These are phyloP conservation scores for Pyrenophora tritici-repentis DNA, from an alignment of 2,329 filamentous ascomycete species.

Conservation along the genomic window DNA sequence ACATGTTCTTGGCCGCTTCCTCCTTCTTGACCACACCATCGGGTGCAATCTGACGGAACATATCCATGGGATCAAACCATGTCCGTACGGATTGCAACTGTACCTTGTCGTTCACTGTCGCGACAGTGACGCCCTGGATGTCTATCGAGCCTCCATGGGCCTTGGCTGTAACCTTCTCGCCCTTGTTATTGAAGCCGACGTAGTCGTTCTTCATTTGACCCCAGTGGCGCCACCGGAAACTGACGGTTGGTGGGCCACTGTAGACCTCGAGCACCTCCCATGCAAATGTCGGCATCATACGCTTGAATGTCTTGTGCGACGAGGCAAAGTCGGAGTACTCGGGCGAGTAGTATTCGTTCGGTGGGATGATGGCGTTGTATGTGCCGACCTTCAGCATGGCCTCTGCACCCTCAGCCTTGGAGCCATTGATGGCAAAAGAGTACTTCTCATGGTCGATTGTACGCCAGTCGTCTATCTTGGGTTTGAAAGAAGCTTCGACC, in stretches of 20 bases:
- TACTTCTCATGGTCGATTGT: slow-evolving; percentile 66
- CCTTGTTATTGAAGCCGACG: slow-evolving; percentile 65
- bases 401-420: slow-evolving; percentile 60
- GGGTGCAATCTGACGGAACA: slow-evolving; percentile 68
- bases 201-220: slow-evolving; percentile 70
- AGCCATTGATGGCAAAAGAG: slow-evolving; percentile 68
- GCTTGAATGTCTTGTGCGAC: slow-evolving; percentile 72
- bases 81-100: slow-evolving; percentile 64
- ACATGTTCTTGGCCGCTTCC: slow-evolving; percentile 44
- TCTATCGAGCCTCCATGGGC: slow-evolving; percentile 66
- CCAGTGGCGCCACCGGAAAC: slow-evolving; percentile 72
- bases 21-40: slow-evolving; percentile 55
- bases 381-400: slow-evolving; percentile 71
- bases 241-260: slow-evolving; percentile 64
- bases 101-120: slow-evolving; percentile 64
- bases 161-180: slow-evolving; percentile 66
- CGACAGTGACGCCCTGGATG: slow-evolving; percentile 67
- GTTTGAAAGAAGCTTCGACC: slow-evolving; percentile 72
- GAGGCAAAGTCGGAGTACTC: slow-evolving; percentile 64
- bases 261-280: slow-evolving; percentile 74
- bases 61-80: slow-evolving; percentile 69
- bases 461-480: slow-evolving; percentile 64
- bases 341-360: slow-evolving; percentile 68
- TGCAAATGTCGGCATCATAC: slow-evolving; percentile 74
- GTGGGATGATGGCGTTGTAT: slow-evolving; percentile 69